These are phyloP conservation scores for Eruca vesicaria DNA, from an alignment of 441 rosid genomes.

Conservation along the genomic window DNA sequence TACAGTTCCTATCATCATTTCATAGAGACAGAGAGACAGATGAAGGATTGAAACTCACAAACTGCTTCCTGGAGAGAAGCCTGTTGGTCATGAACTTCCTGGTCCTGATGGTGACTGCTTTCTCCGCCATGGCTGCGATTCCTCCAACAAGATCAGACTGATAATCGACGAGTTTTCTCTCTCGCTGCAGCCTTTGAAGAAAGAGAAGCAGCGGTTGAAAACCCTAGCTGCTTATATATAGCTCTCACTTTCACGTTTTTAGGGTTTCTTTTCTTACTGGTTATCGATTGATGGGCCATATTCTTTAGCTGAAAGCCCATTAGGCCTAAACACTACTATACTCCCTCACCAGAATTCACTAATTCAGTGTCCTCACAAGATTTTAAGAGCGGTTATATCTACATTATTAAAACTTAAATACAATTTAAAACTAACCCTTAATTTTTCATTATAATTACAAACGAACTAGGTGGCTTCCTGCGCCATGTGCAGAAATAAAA, in stretches of 20 bases:
- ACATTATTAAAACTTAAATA: no score
- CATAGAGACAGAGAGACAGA: not conserved
- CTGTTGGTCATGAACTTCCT: slow-evolving; percentile 94
- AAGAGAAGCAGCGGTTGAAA: not conserved
- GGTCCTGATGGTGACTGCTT: slow-evolving; percentile 79
- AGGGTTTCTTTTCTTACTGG: slow-evolving; percentile 21
- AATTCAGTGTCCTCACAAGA: no score
- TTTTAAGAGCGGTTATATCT: no score
- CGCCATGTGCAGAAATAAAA: no score
- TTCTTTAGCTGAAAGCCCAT: not conserved
- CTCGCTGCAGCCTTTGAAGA: slow-evolving; percentile 14
- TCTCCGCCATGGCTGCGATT: slow-evolving; percentile 65
- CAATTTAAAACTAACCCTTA: no score
- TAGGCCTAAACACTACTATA: not conserved
- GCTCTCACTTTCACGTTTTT: slow-evolving; percentile 10
- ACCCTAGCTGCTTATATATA: slow-evolving; percentile 22
- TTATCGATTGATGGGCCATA: not conserved
- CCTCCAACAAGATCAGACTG: slow-evolving; percentile 22
- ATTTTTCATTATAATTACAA: no score
- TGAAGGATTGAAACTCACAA: slow-evolving; percentile 46
- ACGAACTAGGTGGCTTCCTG: no score
- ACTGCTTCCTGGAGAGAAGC: slow-evolving; percentile 88
- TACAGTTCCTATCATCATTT: not conserved
- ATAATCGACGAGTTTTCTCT: slow-evolving; percentile 4
- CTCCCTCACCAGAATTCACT: no score